Conservation (phyloP, 768 basidiomycete genomes). For the Suillus clintonianus region DNA sequence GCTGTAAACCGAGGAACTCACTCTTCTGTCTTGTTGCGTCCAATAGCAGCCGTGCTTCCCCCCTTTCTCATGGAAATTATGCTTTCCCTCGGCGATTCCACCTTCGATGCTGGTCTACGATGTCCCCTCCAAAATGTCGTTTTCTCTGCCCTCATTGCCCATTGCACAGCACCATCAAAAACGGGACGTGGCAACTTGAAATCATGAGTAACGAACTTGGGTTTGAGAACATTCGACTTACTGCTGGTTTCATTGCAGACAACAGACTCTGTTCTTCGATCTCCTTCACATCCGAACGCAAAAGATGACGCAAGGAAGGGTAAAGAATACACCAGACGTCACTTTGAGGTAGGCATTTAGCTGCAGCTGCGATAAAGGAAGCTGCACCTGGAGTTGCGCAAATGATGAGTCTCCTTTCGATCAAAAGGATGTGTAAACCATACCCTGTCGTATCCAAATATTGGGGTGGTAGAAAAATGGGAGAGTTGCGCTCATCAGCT, state of each 20-base stretch:
- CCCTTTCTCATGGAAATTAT: constrained; percentile 64
- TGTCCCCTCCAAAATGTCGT: constrained; percentile 76
- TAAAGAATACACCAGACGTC: constrained; percentile 99
- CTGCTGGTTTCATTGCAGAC: constrained; percentile 74
- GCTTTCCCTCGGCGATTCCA: constrained; percentile 73
- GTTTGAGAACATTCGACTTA: constrained; percentile 39
- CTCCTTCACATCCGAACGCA: constrained; percentile 78
- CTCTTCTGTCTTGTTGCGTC: constrained; percentile 74
- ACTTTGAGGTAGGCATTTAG: constrained; percentile 76
- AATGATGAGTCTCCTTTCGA: not conserved
- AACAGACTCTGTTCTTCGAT: constrained; percentile 79
- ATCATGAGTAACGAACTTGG: not conserved
- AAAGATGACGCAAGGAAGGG: constrained; percentile 82
- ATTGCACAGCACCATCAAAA: constrained; percentile 82
- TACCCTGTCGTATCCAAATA: constrained; percentile 92
- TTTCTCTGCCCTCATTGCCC: constrained; percentile 86
- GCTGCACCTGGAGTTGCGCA: constrained; percentile 60
- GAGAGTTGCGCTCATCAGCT: constrained; percentile 84
- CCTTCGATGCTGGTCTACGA: constrained; percentile 46
- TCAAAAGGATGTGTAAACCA: constrained; percentile 5
- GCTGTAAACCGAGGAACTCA: constrained; percentile 38
- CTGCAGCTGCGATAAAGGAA: constrained; percentile 86
- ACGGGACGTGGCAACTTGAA: constrained; percentile 63
- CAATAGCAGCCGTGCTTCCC: constrained; percentile 36
- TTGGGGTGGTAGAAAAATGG: constrained; percentile 96